These are phyloP conservation scores for Wickerhamiella pararugosa DNA, from an alignment of 1,139 yeast genomes.

Conservation along the genomic window DNA sequence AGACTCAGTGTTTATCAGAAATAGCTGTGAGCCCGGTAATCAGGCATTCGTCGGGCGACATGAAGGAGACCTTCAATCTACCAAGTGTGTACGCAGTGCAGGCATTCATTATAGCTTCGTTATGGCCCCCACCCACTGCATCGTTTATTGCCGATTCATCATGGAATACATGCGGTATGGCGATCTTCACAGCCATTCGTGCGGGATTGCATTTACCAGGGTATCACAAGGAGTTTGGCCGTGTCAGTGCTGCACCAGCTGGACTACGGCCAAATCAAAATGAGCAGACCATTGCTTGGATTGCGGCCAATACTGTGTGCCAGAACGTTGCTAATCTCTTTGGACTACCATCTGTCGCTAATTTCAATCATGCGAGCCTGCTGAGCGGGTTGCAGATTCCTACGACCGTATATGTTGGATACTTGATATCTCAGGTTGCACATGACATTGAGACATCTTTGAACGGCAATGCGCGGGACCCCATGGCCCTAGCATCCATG, in stretches of 20 bases:
- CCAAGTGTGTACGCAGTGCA: conserved; percentile 93
- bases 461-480: conserved; percentile 56
- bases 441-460: conserved; percentile 70
- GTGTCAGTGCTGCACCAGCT: conserved; percentile 17
- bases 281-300: conserved; percentile 85
- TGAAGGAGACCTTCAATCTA: conserved; percentile 38
- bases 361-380: conserved; percentile 61
- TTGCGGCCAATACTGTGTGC: conserved; percentile 77
- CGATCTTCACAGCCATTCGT: conserved; percentile 78
- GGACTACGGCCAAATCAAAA: conserved; percentile 12
- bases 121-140: conserved; percentile 94
- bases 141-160: conserved; percentile 90
- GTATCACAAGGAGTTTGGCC: conserved; percentile 37
- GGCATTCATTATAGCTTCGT: conserved; percentile 72
- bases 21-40: conserved; percentile 84
- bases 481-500: conserved; percentile 46
- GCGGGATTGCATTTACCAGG: conserved; percentile 80
- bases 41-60: conserved; percentile 47
- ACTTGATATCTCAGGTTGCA: conserved; percentile 71
- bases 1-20: conserved; percentile 68
- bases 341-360: conserved; percentile 88
- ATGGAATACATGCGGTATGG: conserved; percentile 89
- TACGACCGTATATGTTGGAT: conserved; percentile 49
- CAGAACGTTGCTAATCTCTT: conserved; percentile 84
- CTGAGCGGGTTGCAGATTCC: conserved; percentile 40